phyloP scores from a whole-genome alignment of 176 grass and related monocot genomes.

The Triticum timopheevii region DNA sequence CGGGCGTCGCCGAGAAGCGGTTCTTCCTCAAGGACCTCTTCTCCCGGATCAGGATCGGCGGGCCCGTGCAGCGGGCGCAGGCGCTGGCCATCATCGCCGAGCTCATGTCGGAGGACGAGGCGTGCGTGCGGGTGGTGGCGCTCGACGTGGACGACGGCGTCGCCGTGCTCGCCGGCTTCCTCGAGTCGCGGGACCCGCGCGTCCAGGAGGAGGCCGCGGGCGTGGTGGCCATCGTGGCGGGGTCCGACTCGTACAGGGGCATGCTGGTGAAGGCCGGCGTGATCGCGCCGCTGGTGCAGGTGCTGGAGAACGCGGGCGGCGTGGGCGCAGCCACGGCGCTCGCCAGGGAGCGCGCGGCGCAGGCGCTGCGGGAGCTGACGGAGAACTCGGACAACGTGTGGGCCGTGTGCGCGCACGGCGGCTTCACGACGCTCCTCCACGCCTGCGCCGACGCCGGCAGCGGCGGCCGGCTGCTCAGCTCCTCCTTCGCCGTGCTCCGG shows the following conservation, averaged over 20 bases:
- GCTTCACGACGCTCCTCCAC: slow-evolving; percentile 63
- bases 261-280: slow-evolving; percentile 62
- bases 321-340: slow-evolving; percentile 16
- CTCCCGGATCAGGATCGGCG: slow-evolving; percentile 66
- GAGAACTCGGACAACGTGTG: slow-evolving; percentile 95
- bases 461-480: slow-evolving; percentile 49
- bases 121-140: slow-evolving; percentile 50
- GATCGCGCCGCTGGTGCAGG: slow-evolving; percentile 64
- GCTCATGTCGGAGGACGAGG: slow-evolving; percentile 58
- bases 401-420: slow-evolving; percentile 87
- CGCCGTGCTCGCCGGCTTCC: slow-evolving; percentile 61
- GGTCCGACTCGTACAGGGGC: slow-evolving; percentile 51
- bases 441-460: slow-evolving; percentile 31
- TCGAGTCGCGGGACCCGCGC: slow-evolving; percentile 44
- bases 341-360: slow-evolving; percentile 55
- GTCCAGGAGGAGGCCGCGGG: slow-evolving; percentile 65
- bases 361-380: slow-evolving; percentile 66
- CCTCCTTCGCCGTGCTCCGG: slow-evolving; percentile 61
- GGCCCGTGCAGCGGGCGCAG: slow-evolving; percentile 37
- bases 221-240: slow-evolving; percentile 44
- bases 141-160: slow-evolving; percentile 59
- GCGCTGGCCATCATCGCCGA: slow-evolving; percentile 67
- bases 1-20: slow-evolving; percentile 55
- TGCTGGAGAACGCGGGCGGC: slow-evolving; percentile 45
- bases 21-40: slow-evolving; percentile 86